Base-by-base conservation (phyloP, 139 green algal genomes). In the Pleodorina starrii region DNA sequence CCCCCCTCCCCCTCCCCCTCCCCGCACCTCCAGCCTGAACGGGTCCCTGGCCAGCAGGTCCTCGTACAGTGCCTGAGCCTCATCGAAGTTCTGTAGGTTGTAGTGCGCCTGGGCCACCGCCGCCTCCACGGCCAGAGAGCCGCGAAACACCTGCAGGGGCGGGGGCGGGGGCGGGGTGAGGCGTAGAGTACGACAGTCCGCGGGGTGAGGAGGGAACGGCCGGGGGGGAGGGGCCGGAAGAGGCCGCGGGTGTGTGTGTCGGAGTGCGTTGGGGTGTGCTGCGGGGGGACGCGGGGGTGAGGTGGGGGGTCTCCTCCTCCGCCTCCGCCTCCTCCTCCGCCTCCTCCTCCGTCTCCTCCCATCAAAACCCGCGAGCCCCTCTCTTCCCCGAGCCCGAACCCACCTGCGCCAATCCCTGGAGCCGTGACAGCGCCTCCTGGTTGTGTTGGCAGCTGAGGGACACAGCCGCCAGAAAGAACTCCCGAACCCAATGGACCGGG, bases 81-180 rank as follows among this genome's bases (percentile, higher is more conserved):
- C 92, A 42, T 99, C 96, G 91, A 97, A 98, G 85, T 98, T 97
- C 84, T 98, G 93, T 76, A 96, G 92, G 86, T 96, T 96, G 96
- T 99, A 99, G 91, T 99, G 96, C 50, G 96, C 98, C 59, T 94
- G 91, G 6, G 97, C 98, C 50, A 96, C 95, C 16, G 92, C 81
- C 0, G 78, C 88, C 35, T 97, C 88, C n/a, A 99, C 86, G 66
- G 93, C 94, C 21, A 95, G 91, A 17, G 91, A 96, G 12, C 90
- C 66, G 6, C 96, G 96, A 60, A 99, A 99, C 32, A 94, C 29
- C 50, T 66, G 54, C 29, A 12, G 25, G 54, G 25, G n/a, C n/a
- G n/a, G n/a, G n/a, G n/a, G n/a, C n/a, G n/a, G n/a, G n/a, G n/a
- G n/a, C n/a, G n/a, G n/a, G n/a, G n/a, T n/a, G n/a, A n/a, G n/a